Base-by-base conservation (phyloP, 192 early-diverging fungal species). In the Coemansia sp. region DNA sequence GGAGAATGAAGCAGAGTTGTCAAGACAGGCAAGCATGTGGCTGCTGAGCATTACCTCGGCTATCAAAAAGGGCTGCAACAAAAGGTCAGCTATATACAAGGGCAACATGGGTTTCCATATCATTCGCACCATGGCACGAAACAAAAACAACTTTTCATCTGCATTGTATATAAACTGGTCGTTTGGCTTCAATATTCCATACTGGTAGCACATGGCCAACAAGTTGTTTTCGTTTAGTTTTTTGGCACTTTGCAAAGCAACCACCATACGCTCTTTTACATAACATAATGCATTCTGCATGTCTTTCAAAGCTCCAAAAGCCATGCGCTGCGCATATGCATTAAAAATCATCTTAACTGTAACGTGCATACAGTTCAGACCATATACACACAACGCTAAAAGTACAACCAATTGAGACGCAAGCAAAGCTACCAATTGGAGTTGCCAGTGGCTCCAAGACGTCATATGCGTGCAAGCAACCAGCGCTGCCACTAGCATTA, bases 1-100 rank as follows among this genome's bases (percentile, higher is more conserved):
- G 10, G 35, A 18, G 11, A 57, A 23, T 5, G 49, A 15, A 6
- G 37, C 26, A n/a, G 72, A 50, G 8, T 48, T 13, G 4, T 65
- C 72, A 23, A 75, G 21, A 37, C 55, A 55, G n/a, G 53, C 35
- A 19, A 75, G 42, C 4, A 75, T 15, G 13, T 47, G 26, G 50
- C 53, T 64, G 7, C 12, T 30, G 30, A 43, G 26, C 61, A 41
- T 20, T 18, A 63, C 38, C 30, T 54, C 30, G 21, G 37, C 6
- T 9, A 55, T 26, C 6, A 42, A 16, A 19, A 40, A 5, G 5
- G 19, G 18, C 28, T 55, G 45, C 3, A 50, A 6, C 15, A 49
- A 3, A 3, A 7, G 35, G 35, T 39, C 9, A 15, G 12, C 30
- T 15, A 35, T 19, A 4, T 39, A 49, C 9, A 49, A 20, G 10